Evolutionary conservation across 2,329 filamentous ascomycete species (phyloP), one percentile per base, ranked within the genome.

Genomic region (Ambrosiella cleistominuta): DNA sequence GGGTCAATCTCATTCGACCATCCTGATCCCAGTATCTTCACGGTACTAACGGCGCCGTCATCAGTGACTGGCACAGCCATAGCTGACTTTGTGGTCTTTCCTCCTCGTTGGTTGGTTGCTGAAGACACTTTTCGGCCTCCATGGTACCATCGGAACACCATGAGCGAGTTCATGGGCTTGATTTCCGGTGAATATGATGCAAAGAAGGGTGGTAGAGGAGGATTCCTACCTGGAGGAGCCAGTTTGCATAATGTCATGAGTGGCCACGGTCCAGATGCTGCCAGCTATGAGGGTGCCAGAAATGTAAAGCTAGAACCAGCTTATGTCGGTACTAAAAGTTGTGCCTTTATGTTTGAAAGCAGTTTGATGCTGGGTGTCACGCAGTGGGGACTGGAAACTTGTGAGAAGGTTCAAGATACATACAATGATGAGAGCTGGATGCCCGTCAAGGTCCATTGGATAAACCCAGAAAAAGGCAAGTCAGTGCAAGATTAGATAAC

Each of bases 341-440:
- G 80, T 64, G 81, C 81, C 0, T 83, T 83, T 64, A 84, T 84
- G 81, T 83, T 83, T 64, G 81, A 84, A 72, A 84, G 77, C 62
- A 81, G 75, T 58, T 65, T 85, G 57, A 84, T 86, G 80, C 75
- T 86, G 1, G 83, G 82, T 1, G 82, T 87, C 36, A 85, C 83
- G 1, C 78, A 84, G 60, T 87, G 83, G 82, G 83, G 82, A 1
- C 68, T 79, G 61, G 68, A 70, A 62, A 75, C 79, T 62, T 91
- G 76, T 57, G 68, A 71, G 63, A 78, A 78, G 68, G 74, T 79
- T 13, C 77, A 80, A 71, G 75, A 80, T 63, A 79, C 79, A 59
- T 94, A 93, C 66, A 89, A 81, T 66, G 80, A 82, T 59, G 85
- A 94, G 72, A 90, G 86, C 67, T 95, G 88, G 88, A 81, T 75